Conservation (phyloP, 169 alveolate genomes). For the Perkinsus olseni region DNA sequence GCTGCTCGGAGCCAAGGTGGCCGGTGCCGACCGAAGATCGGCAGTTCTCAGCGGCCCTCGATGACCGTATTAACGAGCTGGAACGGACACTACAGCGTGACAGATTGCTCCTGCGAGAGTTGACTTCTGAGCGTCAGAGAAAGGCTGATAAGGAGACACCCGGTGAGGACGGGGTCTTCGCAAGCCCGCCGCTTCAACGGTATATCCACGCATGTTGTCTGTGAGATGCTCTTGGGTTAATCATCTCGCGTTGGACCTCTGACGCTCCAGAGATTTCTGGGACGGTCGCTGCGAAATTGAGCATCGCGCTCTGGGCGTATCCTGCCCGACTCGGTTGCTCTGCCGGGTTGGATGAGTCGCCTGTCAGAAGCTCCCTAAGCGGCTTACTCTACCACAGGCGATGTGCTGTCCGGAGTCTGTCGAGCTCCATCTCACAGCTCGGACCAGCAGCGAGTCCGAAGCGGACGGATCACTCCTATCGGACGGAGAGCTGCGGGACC, state of each 20-base stretch:
- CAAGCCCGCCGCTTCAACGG: no score
- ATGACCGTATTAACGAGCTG: not conserved
- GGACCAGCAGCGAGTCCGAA: not conserved
- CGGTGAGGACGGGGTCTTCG: no score
- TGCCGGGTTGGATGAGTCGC: not conserved
- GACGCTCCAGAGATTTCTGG: no score
- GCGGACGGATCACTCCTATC: not conserved
- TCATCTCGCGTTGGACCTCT: no score
- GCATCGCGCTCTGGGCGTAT: no score
- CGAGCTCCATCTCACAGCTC: not conserved
- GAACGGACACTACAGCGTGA: not conserved
- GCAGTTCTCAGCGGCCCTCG: not conserved
- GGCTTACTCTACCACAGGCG: not conserved
- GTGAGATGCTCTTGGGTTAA: no score
- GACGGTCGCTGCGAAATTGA: no score
- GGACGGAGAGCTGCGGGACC: not conserved
- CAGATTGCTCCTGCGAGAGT: not conserved
- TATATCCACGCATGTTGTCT: no score
- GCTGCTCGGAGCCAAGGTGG: not conserved
- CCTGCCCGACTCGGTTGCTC: no score
- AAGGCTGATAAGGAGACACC: not conserved
- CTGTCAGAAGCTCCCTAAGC: not conserved
- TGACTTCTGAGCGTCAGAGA: not conserved
- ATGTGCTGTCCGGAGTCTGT: not conserved
- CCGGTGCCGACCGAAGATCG: not conserved